Conservation (phyloP, 2,329 filamentous ascomycete species). For the Ophiostoma quercus region DNA sequence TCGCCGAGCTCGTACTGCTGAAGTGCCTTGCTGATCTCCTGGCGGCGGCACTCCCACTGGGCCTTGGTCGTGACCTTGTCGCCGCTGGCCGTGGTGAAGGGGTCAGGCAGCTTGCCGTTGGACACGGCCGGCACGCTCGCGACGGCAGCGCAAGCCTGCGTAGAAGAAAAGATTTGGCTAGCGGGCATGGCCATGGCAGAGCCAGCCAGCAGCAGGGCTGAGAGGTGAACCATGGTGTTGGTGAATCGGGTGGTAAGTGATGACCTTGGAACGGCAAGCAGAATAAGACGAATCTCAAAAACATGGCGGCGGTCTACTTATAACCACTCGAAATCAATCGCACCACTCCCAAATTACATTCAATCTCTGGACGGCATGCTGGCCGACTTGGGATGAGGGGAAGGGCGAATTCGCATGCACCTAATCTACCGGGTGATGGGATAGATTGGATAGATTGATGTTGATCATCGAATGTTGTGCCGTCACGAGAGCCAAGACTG, state of each 20-base stretch:
- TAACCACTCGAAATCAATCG: not conserved
- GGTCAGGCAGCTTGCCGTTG: slow-evolving; percentile 42
- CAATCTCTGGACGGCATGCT: not conserved
- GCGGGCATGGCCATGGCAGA: not conserved
- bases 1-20: slow-evolving; percentile 49
- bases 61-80: slow-evolving; percentile 42
- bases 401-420: not conserved
- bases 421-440: not conserved
- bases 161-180: not conserved
- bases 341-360: not conserved
- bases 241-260: not conserved
- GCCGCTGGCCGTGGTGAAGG: slow-evolving; percentile 44
- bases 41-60: slow-evolving; percentile 45
- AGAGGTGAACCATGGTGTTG: not conserved
- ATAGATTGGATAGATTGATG: not conserved
- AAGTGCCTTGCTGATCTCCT: slow-evolving; percentile 45
- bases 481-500: not conserved
- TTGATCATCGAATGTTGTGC: not conserved
- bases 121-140: slow-evolving; percentile 36
- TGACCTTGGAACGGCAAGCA: not conserved
- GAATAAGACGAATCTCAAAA: no score
- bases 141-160: slow-evolving; percentile 34
- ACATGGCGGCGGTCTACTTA: not conserved
- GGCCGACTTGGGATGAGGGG: not conserved
- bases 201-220: not conserved